phyloP scores from a whole-genome alignment of 768 basidiomycete genomes.

The Tulasnella calospora region DNA sequence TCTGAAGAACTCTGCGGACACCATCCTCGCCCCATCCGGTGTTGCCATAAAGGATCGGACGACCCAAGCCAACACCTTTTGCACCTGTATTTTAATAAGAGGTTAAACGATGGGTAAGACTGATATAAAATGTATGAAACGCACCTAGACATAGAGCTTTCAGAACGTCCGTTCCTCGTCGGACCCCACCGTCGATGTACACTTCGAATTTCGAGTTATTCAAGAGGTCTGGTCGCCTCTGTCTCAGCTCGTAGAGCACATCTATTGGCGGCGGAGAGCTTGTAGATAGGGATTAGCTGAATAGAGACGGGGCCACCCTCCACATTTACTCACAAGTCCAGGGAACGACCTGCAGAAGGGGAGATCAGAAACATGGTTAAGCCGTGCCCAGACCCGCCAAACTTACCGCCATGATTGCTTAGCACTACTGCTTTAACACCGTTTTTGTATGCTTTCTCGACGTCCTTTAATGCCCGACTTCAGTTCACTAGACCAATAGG shows the following conservation, averaged over 20 bases:
- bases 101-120: background rate
- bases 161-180: constrained; percentile 80
- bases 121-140: background rate
- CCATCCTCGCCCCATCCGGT: constrained; percentile 37
- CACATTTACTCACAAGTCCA: constrained; percentile 38
- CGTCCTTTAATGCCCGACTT: constrained; percentile 49
- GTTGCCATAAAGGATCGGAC: constrained; percentile 38
- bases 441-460: constrained; percentile 72
- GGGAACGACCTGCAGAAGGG: constrained; percentile 37
- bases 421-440: constrained; percentile 85
- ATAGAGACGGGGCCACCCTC: background rate
- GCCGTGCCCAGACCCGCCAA: background rate
- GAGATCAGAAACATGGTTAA: background rate
- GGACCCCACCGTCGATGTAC: constrained; percentile 81
- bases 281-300: background rate
- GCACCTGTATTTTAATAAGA: constrained; percentile 31
- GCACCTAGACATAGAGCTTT: constrained; percentile 72
- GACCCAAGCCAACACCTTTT: constrained; percentile 37
- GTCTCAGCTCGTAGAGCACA: constrained; percentile 66
- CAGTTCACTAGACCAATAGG: background rate
- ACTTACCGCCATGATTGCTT: constrained; percentile 74
- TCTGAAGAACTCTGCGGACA: constrained; percentile 32
- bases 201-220: constrained; percentile 63
- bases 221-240: constrained; percentile 70
- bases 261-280: constrained; percentile 39